These are phyloP conservation scores for Lachancea lanzarotensis DNA, from an alignment of 805 yeast species.

Conservation along the genomic window DNA sequence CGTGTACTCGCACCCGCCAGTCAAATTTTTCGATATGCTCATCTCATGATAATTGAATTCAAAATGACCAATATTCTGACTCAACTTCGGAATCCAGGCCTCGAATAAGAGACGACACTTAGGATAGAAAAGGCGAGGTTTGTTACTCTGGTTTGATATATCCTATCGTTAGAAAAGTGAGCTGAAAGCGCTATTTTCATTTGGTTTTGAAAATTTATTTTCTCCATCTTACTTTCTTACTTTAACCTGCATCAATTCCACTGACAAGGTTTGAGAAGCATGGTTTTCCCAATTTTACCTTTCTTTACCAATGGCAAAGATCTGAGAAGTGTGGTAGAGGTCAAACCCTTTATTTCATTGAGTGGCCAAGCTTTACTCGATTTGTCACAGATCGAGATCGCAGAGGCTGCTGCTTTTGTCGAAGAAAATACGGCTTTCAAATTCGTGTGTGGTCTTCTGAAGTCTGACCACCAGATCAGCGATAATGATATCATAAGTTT, in stretches of 20 bases:
- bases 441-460: constrained; percentile 25
- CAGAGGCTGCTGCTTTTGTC: constrained; percentile 15
- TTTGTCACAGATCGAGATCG: constrained; percentile 15
- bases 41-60: background rate
- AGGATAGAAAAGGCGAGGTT: background rate
- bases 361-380: constrained; percentile 27
- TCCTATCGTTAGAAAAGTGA: no score
- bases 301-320: constrained; percentile 19
- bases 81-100: background rate
- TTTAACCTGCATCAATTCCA: background rate
- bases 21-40: constrained; percentile 1
- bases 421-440: constrained; percentile 13
- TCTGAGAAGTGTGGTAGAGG: constrained; percentile 7
- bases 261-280: constrained; percentile 4
- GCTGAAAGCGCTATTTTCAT: background rate
- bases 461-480: constrained; percentile 18
- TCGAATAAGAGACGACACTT: background rate
- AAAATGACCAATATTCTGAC: background rate
- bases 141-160: no score
- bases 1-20: background rate
- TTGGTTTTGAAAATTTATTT: background rate
- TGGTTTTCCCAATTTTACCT: constrained; percentile 38
- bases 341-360: constrained; percentile 21
- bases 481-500: constrained; percentile 45
- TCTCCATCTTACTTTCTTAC: background rate